Evolutionary conservation across 2,329 filamentous ascomycete species (phyloP).

Genomic region (Monosporascus ibericus): DNA sequence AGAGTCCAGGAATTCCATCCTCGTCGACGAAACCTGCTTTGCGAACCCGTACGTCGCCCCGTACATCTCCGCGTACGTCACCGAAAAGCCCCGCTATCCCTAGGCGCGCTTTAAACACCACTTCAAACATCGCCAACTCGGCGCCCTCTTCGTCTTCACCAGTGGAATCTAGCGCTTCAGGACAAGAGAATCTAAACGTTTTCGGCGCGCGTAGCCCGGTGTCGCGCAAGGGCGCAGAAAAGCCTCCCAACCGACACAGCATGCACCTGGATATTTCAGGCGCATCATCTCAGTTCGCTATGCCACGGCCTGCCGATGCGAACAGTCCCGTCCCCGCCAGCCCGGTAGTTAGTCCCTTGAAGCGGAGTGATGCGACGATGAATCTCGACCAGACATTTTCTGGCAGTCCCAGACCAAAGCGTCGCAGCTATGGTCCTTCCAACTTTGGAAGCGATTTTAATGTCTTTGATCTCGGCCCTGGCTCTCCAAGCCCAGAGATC

Average conservation of each 20-base stretch:
- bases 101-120: slow-evolving; percentile 68
- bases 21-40: slow-evolving; percentile 49
- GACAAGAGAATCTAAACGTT: slow-evolving; percentile 37
- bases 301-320: slow-evolving; percentile 46
- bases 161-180: slow-evolving; percentile 34
- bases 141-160: slow-evolving; percentile 42
- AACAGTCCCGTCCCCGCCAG: slow-evolving; percentile 40
- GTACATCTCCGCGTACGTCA: not conserved
- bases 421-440: slow-evolving; percentile 77
- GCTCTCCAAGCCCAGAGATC: slow-evolving; percentile 41
- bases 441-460: slow-evolving; percentile 58
- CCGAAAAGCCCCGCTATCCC: slow-evolving; percentile 65
- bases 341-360: slow-evolving; percentile 73
- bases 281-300: slow-evolving; percentile 39
- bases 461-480: slow-evolving; percentile 61
- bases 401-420: slow-evolving; percentile 84
- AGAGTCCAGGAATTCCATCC: slow-evolving; percentile 30
- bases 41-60: slow-evolving; percentile 57
- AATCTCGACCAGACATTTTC: slow-evolving; percentile 72
- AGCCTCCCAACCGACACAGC: slow-evolving; percentile 43
- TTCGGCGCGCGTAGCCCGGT: slow-evolving; percentile 31
- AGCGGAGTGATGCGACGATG: slow-evolving; percentile 87
- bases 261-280: slow-evolving; percentile 52
- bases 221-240: slow-evolving; percentile 41
- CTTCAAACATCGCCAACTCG: slow-evolving; percentile 65